These are phyloP conservation scores for Saccharomyces hybrid DNA, from an alignment of 1,139 yeast genomes.

Conservation along the genomic window DNA sequence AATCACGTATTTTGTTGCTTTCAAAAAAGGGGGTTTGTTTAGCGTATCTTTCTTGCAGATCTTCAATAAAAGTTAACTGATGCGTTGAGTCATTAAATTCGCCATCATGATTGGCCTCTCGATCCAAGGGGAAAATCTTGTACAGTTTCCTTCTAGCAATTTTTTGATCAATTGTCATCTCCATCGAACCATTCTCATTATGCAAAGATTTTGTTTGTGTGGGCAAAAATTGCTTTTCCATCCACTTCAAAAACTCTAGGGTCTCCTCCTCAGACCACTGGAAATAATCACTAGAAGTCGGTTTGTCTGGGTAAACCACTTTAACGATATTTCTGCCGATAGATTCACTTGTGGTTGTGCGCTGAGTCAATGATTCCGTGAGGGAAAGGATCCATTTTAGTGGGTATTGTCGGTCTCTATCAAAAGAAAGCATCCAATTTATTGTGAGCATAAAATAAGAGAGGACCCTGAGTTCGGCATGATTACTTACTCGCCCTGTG, in stretches of 20 bases:
- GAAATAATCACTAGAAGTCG: not conserved
- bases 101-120: not conserved
- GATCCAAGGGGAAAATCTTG: slow-evolving; percentile 22
- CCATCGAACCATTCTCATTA: slow-evolving; percentile 6
- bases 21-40: not conserved
- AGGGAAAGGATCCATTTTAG: slow-evolving; percentile 13
- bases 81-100: not conserved
- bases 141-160: slow-evolving; percentile 27
- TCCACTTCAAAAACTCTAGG: slow-evolving; percentile 24
- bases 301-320: not conserved
- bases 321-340: slow-evolving; percentile 7
- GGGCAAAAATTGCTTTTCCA: slow-evolving; percentile 21
- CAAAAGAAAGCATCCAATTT: slow-evolving; percentile 16
- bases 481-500: not conserved
- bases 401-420: slow-evolving; percentile 11
- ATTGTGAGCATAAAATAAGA: slow-evolving; percentile 20
- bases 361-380: not conserved
- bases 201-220: slow-evolving; percentile 2
- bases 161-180: slow-evolving; percentile 23
- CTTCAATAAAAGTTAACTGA: slow-evolving; percentile 14
- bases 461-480: slow-evolving; percentile 18
- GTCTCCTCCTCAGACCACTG: slow-evolving; percentile 20
- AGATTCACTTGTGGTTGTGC: slow-evolving; percentile 5
- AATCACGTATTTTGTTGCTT: not conserved
- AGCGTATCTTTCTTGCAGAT: slow-evolving; percentile 20